A percentile compares a stretch with the other conserved stretches of the same genome.
These are phyloP conservation scores for Metarhizium rileyi DNA, from an alignment of 2,329 filamentous ascomycete species.

Conservation along the genomic window DNA sequence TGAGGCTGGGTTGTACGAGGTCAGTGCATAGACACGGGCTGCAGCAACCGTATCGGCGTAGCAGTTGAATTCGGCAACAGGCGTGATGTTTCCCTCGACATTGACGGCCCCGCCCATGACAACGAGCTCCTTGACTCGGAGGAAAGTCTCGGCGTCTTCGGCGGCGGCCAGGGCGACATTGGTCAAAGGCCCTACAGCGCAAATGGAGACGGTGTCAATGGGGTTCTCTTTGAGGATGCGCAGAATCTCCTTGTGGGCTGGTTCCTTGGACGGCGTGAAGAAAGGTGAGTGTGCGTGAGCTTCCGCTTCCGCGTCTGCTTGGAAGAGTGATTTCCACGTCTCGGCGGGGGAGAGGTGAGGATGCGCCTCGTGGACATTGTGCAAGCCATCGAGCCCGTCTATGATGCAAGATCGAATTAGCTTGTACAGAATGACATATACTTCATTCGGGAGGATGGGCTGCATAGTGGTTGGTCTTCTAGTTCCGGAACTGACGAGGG, in stretches of 20 bases:
- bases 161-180: slow-evolving; percentile 84
- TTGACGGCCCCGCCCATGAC: slow-evolving; percentile 90
- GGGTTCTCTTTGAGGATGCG: slow-evolving; percentile 74
- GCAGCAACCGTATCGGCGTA: slow-evolving; percentile 78
- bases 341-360: slow-evolving; percentile 67
- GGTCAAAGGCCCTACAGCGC: slow-evolving; percentile 85
- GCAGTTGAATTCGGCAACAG: slow-evolving; percentile 89
- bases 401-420: slow-evolving; percentile 4
- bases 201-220: slow-evolving; percentile 75
- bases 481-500: neutral
- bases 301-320: slow-evolving; percentile 25
- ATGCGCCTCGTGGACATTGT: slow-evolving; percentile 64
- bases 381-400: slow-evolving; percentile 71
- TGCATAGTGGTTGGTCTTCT: too few species aligned
- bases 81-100: slow-evolving; percentile 71
- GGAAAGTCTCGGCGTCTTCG: slow-evolving; percentile 79
- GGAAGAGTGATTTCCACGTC: slow-evolving; percentile 62
- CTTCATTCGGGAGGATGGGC: neutral
- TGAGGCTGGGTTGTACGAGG: slow-evolving; percentile 60
- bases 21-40: slow-evolving; percentile 68
- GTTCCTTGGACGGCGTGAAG: slow-evolving; percentile 68
- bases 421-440: neutral
- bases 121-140: slow-evolving; percentile 80
- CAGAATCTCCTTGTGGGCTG: slow-evolving; percentile 82
- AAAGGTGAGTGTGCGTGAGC: slow-evolving; percentile 38